Base-by-base conservation (phyloP, 2,329 filamentous ascomycete genomes). In the Apiospora koreana region DNA sequence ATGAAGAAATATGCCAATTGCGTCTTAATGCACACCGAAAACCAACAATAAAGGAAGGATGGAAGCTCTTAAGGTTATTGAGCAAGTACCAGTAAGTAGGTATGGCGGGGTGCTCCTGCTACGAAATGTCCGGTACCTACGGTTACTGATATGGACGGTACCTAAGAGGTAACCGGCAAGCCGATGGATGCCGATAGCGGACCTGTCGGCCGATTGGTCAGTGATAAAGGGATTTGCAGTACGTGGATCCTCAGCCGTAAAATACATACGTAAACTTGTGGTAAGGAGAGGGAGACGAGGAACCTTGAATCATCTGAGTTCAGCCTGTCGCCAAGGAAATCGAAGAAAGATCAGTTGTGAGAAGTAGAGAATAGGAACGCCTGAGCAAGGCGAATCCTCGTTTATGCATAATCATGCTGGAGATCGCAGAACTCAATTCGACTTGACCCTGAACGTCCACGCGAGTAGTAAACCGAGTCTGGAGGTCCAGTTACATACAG, bases 131-230 rank as follows among this genome's bases (percentile, higher is more conserved):
- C 38, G 65, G 41, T 66, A 45, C 31, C 5, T 10, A 66, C 3
- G 14, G 41, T 43, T 12, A 43, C 65, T 46, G 41, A 38, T 35
- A 58, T 31, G 31, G 54, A 58, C 54, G 31, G 54, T 23, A 38
- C n/a, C n/a, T n/a, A n/a, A n/a, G n/a, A n/a, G n/a, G 54, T 62
- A 62, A 38, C 54, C 46, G 42, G 43, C 28, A 28, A 58, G 67
- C 67, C 67, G 67, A 64, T 46, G n/a, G 41, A 31, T 50, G 67
- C 67, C 67, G 67, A 69, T 64, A 62, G 50, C 67, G 54, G 54
- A 62, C 54, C 54, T 62, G 54, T 62, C 54, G 54, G 21, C 54
- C 54, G 54, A 62, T 62, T 62, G 54, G 54, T 38, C 54, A 62
- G 31, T 58, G 50, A 62, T 62, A 62, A n/a, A 35, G 54, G 6